Evolutionary conservation across 495 filamentous ascomycete species (phyloP).

Genomic region (Xeromyces bisporus): DNA sequence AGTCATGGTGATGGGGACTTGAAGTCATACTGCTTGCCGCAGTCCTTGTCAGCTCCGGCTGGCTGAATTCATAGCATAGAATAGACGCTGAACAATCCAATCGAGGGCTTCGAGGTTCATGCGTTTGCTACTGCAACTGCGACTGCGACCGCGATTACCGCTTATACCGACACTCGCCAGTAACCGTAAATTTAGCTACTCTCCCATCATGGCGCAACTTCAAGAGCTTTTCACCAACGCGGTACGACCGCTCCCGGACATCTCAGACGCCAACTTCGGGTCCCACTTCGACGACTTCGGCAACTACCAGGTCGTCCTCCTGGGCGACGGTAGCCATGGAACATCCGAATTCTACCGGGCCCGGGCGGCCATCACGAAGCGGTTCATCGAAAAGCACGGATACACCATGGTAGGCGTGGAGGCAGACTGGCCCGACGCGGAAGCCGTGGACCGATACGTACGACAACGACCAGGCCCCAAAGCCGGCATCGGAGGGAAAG

Average conservation of each 20-base stretch:
- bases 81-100: too few species aligned
- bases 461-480: constrained; percentile 25
- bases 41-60: too few species aligned
- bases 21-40: too few species aligned
- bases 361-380: constrained; percentile 38
- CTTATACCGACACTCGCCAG: not conserved
- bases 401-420: constrained; percentile 40
- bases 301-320: constrained; percentile 29
- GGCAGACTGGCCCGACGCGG: constrained; percentile 44
- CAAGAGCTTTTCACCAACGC: constrained; percentile 20
- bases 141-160: not conserved
- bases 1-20: constrained; percentile 6
- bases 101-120: too few species aligned
- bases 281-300: constrained; percentile 28
- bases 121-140: too few species aligned
- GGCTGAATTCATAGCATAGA: too few species aligned
- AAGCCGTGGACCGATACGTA: constrained; percentile 40
- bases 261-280: constrained; percentile 20
- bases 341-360: constrained; percentile 43
- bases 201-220: constrained; percentile 14
- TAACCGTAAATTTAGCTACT: not conserved
- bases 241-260: constrained; percentile 23
- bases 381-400: constrained; percentile 34
- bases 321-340: constrained; percentile 41
- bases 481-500: constrained; percentile 14